phyloP scores from a whole-genome alignment of 73 alveolate genomes.

The Uronychia binucleata region DNA sequence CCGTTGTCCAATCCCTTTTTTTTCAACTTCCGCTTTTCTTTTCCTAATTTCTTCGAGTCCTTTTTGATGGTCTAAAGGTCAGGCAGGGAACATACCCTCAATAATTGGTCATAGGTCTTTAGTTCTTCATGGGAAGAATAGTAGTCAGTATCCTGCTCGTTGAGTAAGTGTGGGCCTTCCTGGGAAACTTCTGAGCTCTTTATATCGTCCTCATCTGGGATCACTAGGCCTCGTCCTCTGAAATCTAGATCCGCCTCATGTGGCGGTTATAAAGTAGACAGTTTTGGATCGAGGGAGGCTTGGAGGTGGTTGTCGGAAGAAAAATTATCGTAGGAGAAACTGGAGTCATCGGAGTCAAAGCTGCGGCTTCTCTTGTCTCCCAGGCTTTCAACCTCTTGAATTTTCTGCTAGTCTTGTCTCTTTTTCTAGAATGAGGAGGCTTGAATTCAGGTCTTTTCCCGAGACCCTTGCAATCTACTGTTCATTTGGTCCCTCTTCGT shows the following conservation, averaged over 20 bases:
- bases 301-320: neutral
- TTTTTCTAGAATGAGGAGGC: neutral
- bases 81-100: neutral
- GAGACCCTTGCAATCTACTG: neutral
- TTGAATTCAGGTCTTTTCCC: neutral
- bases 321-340: neutral
- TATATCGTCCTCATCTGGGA: neutral
- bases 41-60: neutral
- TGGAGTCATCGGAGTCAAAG: neutral
- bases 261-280: neutral
- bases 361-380: no score
- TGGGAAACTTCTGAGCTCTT: neutral
- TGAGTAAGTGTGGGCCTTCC: neutral
- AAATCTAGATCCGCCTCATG: neutral
- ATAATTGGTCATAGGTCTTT: neutral
- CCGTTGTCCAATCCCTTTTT: neutral
- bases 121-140: neutral
- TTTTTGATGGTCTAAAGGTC: neutral
- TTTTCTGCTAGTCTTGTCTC: neutral
- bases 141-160: no score
- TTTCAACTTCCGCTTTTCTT: neutral
- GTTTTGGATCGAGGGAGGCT: neutral
- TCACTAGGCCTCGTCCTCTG: neutral
- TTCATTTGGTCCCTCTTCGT: neutral
- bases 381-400: neutral